phyloP scores from a whole-genome alignment of 306 rosid genomes.

The Fagus crenata region DNA sequence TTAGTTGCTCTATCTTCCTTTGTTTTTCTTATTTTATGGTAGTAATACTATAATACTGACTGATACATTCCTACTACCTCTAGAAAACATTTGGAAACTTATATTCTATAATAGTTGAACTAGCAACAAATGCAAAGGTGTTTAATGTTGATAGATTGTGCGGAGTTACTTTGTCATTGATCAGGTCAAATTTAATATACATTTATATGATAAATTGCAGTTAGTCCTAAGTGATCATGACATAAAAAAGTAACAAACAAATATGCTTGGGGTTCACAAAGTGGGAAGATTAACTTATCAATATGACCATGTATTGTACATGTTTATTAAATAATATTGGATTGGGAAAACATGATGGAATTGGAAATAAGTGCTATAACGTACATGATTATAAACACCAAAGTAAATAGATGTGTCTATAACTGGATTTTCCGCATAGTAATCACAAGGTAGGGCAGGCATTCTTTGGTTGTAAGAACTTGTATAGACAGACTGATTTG shows the following conservation, averaged over 20 bases:
- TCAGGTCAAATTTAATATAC: neutral
- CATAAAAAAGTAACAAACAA: neutral
- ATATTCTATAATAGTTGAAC: constrained; percentile 9
- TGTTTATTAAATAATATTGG: neutral
- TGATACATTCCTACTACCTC: neutral
- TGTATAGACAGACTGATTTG: neutral
- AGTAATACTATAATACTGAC: neutral
- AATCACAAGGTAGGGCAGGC: neutral
- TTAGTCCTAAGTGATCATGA: no score
- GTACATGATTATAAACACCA: neutral
- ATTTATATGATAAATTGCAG: no score
- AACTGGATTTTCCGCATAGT: neutral
- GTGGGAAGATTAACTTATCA: neutral
- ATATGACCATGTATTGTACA: neutral
- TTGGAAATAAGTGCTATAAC: neutral
- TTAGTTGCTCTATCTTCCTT: neutral
- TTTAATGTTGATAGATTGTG: constrained; percentile 10
- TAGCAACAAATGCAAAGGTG: constrained; percentile 2
- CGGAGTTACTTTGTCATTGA: neutral
- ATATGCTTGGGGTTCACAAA: neutral
- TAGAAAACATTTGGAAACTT: neutral
- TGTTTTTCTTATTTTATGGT: neutral
- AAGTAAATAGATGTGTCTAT: neutral
- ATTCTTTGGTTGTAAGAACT: neutral
- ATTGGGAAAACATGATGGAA: neutral